A percentile compares a stretch with the other conserved stretches of the same genome.
Conservation (phyloP, 202 grass and related monocot genomes). For the Dendrocalamus latiflorus region DNA sequence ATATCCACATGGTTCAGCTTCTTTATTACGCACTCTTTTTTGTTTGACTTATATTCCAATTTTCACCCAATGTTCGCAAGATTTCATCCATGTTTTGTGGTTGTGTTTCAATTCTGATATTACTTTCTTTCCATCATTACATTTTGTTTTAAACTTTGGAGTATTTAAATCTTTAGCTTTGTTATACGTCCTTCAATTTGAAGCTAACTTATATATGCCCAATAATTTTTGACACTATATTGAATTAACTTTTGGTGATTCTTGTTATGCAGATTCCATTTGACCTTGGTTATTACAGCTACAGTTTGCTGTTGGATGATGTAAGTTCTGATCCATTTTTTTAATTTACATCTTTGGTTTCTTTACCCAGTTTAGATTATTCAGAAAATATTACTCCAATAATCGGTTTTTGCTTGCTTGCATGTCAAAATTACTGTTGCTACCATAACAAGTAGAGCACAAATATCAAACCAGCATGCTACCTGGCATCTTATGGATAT, state of each 20-base stretch:
- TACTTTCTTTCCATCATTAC: neutral
- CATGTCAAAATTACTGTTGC: neutral
- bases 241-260: neutral
- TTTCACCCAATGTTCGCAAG: no score
- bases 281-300: conserved; percentile 76
- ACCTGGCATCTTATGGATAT: neutral
- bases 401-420: neutral
- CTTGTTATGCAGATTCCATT: conserved; percentile 70
- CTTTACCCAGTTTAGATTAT: neutral
- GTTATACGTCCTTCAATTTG: neutral
- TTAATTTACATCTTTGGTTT: neutral
- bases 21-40: neutral
- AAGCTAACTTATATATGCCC: neutral
- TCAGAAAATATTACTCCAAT: neutral
- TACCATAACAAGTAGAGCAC: neutral
- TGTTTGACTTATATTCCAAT: neutral
- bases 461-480: neutral
- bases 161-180: neutral
- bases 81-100: neutral
- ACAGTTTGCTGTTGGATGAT: conserved; percentile 94
- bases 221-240: neutral
- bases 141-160: neutral
- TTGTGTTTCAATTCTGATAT: neutral
- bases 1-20: neutral
- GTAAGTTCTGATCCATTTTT: conserved; percentile 47